Evolutionary conservation across 768 basidiomycete species (phyloP).

Genomic region (Tylopilus plumbeoviolaceoides): DNA sequence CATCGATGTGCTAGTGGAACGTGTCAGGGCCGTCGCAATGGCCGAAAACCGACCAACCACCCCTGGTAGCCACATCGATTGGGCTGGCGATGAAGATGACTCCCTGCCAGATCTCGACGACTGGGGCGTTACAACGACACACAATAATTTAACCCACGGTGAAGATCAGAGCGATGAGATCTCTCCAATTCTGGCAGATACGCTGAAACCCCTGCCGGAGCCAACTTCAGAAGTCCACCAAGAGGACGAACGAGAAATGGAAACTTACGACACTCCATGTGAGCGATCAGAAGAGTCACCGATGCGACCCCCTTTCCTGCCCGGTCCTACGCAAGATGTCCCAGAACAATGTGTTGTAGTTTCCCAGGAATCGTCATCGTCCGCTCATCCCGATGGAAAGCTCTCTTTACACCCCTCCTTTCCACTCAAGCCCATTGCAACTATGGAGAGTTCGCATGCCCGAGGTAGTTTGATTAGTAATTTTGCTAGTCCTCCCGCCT

Average conservation of each 20-base stretch:
- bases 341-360: constrained; percentile 20
- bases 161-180: constrained; percentile 41
- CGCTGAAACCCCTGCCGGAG: constrained; percentile 58
- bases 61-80: constrained; percentile 79
- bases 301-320: not conserved
- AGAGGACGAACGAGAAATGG: constrained; percentile 22
- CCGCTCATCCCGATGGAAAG: constrained; percentile 14
- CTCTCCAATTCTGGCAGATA: constrained; percentile 65
- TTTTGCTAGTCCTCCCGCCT: too few species aligned
- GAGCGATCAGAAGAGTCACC: constrained; percentile 6
- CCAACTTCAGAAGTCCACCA: constrained; percentile 27
- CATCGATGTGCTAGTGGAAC: constrained; percentile 76
- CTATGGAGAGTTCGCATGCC: constrained; percentile 14
- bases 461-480: not conserved
- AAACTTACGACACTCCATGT: constrained; percentile 13
- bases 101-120: constrained; percentile 80
- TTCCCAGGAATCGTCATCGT: constrained; percentile 6
- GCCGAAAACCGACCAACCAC: constrained; percentile 60
- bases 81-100: constrained; percentile 84
- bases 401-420: constrained; percentile 43
- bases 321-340: not conserved
- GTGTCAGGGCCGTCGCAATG: constrained; percentile 71
- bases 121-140: constrained; percentile 64
- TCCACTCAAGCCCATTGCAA: constrained; percentile 41
- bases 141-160: constrained; percentile 24